Percentiles rank a stretch among this genome's conserved stretches.
Evolutionary conservation across 306 rosid genomes (phyloP).

Genomic region (Acacia acuminata): DNA sequence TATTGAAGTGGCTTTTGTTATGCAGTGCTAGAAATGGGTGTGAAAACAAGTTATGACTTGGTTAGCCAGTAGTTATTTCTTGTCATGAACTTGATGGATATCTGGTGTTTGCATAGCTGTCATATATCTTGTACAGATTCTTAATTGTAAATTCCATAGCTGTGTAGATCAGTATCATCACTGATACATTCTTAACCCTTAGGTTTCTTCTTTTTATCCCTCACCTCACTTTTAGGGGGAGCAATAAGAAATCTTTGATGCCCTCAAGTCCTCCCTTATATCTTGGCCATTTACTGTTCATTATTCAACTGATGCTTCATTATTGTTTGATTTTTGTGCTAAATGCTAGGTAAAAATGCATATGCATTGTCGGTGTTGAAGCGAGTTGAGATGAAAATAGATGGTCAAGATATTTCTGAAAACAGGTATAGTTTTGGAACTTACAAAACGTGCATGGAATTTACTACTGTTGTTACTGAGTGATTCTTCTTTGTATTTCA

Average conservation of each 20-base stretch:
- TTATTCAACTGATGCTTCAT: conserved; percentile 13
- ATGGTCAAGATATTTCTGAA: conserved; percentile 74
- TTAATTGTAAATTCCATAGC: background rate
- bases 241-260: background rate
- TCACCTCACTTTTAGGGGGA: background rate
- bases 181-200: background rate
- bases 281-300: conserved; percentile 13
- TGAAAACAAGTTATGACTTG: background rate
- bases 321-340: conserved; percentile 25
- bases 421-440: conserved; percentile 58
- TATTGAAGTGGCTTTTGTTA: conserved; percentile 10
- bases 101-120: background rate
- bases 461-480: conserved; percentile 25
- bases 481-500: conserved; percentile 49
- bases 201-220: background rate
- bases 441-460: conserved; percentile 25
- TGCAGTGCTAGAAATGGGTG: background rate
- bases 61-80: background rate
- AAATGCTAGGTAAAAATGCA: conserved; percentile 71
- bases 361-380: conserved; percentile 80
- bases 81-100: background rate
- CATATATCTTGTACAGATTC: background rate
- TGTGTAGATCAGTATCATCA: background rate
- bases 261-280: conserved; percentile 4
- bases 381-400: conserved; percentile 90